phyloP scores from a whole-genome alignment of 2,329 filamentous ascomycete genomes.

The Neofusicoccum umdonicola region DNA sequence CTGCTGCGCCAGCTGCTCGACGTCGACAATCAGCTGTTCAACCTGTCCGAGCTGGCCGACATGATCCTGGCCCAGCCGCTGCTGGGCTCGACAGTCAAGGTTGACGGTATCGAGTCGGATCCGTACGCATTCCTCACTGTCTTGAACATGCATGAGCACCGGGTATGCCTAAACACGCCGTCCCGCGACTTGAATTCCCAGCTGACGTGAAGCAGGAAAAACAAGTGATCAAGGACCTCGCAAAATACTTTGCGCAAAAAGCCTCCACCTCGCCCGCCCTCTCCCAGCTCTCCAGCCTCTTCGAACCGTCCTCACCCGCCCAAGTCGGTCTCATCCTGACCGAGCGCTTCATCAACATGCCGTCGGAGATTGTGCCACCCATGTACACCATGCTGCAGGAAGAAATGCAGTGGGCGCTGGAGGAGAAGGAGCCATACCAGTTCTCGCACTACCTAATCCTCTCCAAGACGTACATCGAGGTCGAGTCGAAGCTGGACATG shows the following conservation, averaged over 20 bases:
- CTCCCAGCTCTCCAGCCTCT: constrained; percentile 40
- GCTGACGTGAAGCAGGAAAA: constrained; percentile 52
- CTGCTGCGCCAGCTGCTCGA: constrained; percentile 91
- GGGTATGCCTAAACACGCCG: constrained; percentile 34
- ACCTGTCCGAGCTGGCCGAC: constrained; percentile 82
- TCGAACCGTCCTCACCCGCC: constrained; percentile 33
- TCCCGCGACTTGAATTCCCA: background rate
- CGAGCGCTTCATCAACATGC: constrained; percentile 94
- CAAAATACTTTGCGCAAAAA: constrained; percentile 65
- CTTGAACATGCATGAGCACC: constrained; percentile 77
- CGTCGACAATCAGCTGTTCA: constrained; percentile 78
- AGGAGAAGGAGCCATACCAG: constrained; percentile 86
- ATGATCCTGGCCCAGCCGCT: constrained; percentile 82
- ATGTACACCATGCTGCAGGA: constrained; percentile 94
- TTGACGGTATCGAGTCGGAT: constrained; percentile 90
- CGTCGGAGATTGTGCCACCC: constrained; percentile 85
- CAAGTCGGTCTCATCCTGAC: constrained; percentile 85
- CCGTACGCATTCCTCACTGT: constrained; percentile 90
- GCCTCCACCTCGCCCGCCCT: constrained; percentile 55
- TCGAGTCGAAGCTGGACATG: constrained; percentile 74
- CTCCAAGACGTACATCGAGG: constrained; percentile 89
- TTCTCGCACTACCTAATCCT: constrained; percentile 92
- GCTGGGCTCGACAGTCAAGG: constrained; percentile 92
- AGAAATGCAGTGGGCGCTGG: constrained; percentile 82
- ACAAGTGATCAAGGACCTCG: constrained; percentile 67